These are phyloP conservation scores for Populus davidiana DNA, from an alignment of 345 rosid genomes.

Conservation along the genomic window DNA sequence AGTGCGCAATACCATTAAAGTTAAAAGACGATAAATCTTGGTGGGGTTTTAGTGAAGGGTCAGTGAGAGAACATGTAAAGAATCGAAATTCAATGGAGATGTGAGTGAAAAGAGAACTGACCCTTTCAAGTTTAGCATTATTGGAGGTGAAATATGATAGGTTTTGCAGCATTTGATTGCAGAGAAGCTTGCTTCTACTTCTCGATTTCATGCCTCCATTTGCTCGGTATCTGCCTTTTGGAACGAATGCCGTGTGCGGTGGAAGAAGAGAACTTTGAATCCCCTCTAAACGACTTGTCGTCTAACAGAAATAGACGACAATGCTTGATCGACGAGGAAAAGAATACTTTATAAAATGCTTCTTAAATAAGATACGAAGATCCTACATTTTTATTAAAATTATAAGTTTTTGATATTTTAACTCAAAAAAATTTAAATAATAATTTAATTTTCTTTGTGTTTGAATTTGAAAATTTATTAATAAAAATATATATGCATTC, in stretches of 20 bases:
- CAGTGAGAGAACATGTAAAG: constrained; percentile 13
- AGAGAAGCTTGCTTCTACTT: background rate
- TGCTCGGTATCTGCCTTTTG: background rate
- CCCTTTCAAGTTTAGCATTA: constrained; percentile 29
- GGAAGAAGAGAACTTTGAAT: no score
- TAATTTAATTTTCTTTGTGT: no score
- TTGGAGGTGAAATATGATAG: constrained; percentile 25
- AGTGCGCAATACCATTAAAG: constrained; percentile 27
- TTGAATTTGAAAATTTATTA: no score
- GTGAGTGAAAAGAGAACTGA: constrained; percentile 25
- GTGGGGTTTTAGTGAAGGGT: constrained; percentile 23
- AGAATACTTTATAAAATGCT: no score
- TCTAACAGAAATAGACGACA: no score
- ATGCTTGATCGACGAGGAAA: no score
- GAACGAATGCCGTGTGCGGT: background rate
- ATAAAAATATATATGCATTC: no score
- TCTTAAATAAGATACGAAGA: no score
- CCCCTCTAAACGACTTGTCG: no score
- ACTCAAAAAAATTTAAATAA: no score
- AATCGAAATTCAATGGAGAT: constrained; percentile 12
- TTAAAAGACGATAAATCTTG: constrained; percentile 29
- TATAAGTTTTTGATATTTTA: no score
- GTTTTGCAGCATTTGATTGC: constrained; percentile 35
- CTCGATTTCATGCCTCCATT: background rate
- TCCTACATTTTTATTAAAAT: no score